Base-by-base conservation (phyloP, 176 grass and related monocot species). In the Ampelocalamus luodianensis region DNA sequence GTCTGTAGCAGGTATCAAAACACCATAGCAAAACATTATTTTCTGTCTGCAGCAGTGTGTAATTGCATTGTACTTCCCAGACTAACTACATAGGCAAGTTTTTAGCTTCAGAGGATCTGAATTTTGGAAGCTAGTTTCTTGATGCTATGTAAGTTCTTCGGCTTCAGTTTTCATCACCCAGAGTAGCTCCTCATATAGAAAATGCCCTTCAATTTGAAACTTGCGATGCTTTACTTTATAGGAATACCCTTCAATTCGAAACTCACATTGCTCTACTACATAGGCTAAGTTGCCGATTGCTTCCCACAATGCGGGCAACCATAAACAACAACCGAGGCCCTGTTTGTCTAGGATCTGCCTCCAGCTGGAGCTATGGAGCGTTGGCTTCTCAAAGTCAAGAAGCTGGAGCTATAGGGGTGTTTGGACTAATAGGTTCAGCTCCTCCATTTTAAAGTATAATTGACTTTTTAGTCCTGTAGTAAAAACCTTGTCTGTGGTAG, bases 171-270 rank as follows among this genome's bases (percentile, higher is more conserved):
- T 56, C 10, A 7, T 13, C 46, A 32, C n/a, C 14, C 2, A 10
- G 34, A 5, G n/a, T 55, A 76, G n/a, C 14, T 55, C 67, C 72
- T 27, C 45, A 67, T 55, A 32, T 55, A 84, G 22, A 32, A 76
- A 40, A 66, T 8, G 5, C 46, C 60, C 60, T 66, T 66, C 11
- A 58, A 76, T 54, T 58, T 22, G 18, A 39, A 76, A 13, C 32
- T 84, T 6, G 20, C 44, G 29, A 7, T 83, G 60, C 76, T 78
- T 3, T 78, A 4, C 13, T 3, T 54, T 15, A 54, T 23, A 54
- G 23, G 8, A 69, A 80, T 40, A 53, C 4, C 46, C 5, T 15
- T 24, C 9, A 22, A 51, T 53, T 39, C 23, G 34, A 42, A 55
- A 54, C 8, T 81, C 32, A 5, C 79, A 55, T 44, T 53, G 11